Evolutionary conservation across 805 yeast genomes (phyloP), one percentile per base, ranked within the genome.

Genomic region (Debaryomyces maramus): DNA sequence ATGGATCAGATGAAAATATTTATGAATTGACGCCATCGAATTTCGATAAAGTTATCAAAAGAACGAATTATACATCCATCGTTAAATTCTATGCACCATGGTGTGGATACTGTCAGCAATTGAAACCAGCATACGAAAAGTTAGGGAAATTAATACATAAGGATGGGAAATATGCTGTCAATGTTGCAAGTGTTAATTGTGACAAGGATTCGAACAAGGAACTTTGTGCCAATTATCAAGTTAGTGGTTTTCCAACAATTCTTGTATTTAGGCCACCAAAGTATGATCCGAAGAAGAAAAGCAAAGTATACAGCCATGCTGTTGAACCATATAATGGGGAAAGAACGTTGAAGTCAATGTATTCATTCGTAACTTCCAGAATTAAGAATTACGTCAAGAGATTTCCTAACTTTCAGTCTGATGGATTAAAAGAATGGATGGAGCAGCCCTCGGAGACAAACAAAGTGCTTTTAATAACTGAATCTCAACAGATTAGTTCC

Each of bases 51-150:
- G 84, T 82, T 35, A 79, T 90, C 3, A 70, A 80, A 31, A 61
- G 70, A 16, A 72, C 95, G 2, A 88, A 88, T 56, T 85, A 88
- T 52, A 85, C 95, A 2, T 64, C 96, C 1, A 65, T 89, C 14
- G 89, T 88, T 16, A 89, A 89, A 66, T 90, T 90, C 62, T 90
- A 85, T 61, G 97, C 98, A 4, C 97, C 97, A 27, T 90, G 98
- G 98, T 91, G 99, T 69, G 97, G 97, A 4, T 88, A 91, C 62
- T 91, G 99, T 64, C 75, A 81, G 52, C 75, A 80, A 41, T 67
- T 91, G 36, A 77, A 80, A 43, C 82, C 85, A 3, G 79, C 78
- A 2, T 84, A 72, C 60, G 67, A 70, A 35, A 82, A 82, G 54
- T 78, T 83, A 10, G 95, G 86, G 5, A 77, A 76, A 37, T 60